Evolutionary conservation across 2,329 filamentous ascomycete genomes (phyloP).

Genomic region (Sarocladium strictum): DNA sequence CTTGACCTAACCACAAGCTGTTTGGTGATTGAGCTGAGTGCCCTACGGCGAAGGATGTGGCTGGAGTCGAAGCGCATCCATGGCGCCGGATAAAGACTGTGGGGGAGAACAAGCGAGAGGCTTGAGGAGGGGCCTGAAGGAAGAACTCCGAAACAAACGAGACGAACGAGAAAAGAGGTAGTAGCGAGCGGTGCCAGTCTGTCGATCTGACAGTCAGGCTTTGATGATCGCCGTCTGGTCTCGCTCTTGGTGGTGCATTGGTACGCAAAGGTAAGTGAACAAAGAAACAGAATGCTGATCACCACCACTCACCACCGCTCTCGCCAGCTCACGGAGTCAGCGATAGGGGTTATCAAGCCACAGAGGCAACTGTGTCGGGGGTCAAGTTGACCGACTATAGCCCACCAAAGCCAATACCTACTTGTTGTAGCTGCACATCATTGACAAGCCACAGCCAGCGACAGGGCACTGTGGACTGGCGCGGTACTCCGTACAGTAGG

Average conservation of each 20-base stretch:
- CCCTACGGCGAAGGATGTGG: neutral
- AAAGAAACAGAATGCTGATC: no score
- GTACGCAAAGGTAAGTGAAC: no score
- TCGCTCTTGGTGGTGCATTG: no score
- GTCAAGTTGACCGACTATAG: neutral
- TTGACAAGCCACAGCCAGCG: neutral
- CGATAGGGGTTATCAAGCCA: neutral
- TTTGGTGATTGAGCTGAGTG: neutral
- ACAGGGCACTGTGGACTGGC: neutral
- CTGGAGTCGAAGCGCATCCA: neutral
- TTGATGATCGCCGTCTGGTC: neutral
- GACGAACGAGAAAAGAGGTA: no score
- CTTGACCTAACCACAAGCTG: neutral
- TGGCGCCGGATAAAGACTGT: slow-evolving; percentile 6
- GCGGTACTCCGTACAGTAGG: neutral
- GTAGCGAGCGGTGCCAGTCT: neutral
- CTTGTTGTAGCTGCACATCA: no score
- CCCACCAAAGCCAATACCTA: neutral
- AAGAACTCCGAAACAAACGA: no score
- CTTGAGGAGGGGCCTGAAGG: neutral
- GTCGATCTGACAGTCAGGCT: neutral
- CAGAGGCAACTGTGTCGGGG: neutral
- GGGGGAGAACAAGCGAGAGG: neutral
- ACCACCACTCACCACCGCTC: no score
- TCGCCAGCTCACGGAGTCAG: neutral